Evolutionary conservation across 169 alveolate genomes (phyloP).

Genomic region (Ichthyophthirius multifiliis): DNA sequence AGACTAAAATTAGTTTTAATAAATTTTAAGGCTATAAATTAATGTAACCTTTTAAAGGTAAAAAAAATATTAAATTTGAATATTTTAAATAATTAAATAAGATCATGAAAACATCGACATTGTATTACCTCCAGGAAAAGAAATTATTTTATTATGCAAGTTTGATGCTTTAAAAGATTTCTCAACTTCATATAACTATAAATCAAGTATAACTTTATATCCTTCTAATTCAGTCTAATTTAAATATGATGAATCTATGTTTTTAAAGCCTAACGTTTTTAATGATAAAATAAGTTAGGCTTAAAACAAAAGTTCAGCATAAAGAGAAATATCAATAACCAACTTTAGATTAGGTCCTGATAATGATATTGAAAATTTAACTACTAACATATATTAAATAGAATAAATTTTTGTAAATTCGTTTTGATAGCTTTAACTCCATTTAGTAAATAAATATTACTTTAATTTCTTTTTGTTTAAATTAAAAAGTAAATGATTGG

Average conservation of each 20-base stretch:
- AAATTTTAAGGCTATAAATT: neutral
- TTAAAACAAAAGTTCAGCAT: neutral
- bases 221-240: no score
- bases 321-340: neutral
- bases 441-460: neutral
- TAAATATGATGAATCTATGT: no score
- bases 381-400: no score
- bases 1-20: neutral
- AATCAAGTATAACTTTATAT: neutral
- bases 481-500: neutral
- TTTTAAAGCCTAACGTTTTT: neutral
- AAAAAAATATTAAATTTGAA: neutral
- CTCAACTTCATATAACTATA: neutral
- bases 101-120: neutral
- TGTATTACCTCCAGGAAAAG: neutral
- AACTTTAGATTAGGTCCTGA: neutral
- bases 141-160: neutral
- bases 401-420: no score
- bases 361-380: neutral
- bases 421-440: no score
- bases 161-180: neutral
- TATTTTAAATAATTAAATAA: neutral
- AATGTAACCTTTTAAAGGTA: neutral
- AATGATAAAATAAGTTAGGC: neutral
- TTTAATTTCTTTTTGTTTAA: neutral